phyloP scores from a whole-genome alignment of 495 filamentous ascomycete genomes.

The Collariella sp. region DNA sequence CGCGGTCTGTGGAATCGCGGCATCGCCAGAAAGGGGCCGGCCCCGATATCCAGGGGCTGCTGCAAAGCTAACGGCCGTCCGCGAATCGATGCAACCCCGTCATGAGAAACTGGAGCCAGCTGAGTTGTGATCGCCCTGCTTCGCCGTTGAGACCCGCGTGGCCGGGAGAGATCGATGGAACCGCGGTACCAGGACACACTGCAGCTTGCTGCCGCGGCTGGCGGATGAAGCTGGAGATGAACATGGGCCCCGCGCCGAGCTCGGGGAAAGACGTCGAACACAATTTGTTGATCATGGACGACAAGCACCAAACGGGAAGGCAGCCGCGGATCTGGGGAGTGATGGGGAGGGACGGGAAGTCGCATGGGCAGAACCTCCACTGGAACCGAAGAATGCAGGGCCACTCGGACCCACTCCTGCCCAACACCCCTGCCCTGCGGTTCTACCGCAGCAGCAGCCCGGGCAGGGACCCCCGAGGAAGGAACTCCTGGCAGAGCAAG shows the following conservation, averaged over 20 bases:
- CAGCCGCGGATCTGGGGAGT: not conserved
- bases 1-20: not conserved
- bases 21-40: not conserved
- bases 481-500: not conserved
- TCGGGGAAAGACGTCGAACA: not conserved
- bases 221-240: not conserved
- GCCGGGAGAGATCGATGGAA: not conserved
- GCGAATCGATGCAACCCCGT: not conserved
- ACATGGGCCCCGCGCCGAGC: not conserved
- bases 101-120: conserved; percentile 1
- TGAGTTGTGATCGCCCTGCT: conserved; percentile 8
- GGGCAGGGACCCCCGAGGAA: not conserved
- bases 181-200: not conserved
- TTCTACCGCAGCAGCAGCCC: not conserved
- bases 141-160: conserved; percentile 6
- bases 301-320: not conserved
- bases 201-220: not conserved
- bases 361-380: too few species aligned
- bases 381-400: too few species aligned
- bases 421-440: too few species aligned
- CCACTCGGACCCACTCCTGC: not conserved
- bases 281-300: not conserved
- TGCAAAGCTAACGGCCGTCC: not conserved
- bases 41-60: not conserved
- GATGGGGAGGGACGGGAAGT: not conserved